Conservation (phyloP, 2,329 filamentous ascomycete genomes). For the Podosphaera aphanis region DNA sequence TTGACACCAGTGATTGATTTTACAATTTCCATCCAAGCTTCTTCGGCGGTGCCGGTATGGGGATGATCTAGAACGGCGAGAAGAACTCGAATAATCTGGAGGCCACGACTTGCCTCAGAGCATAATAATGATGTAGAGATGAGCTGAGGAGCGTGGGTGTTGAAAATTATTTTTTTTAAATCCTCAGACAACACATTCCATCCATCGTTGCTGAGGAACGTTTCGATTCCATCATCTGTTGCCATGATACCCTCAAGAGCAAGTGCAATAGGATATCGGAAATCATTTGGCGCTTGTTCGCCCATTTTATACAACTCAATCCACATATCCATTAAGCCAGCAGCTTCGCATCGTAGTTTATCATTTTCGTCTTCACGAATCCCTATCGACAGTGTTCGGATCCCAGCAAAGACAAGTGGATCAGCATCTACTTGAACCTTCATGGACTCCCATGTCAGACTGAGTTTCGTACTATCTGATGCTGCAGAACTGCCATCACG, state of each 20-base stretch:
- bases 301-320: constrained; percentile 31
- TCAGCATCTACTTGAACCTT: constrained; percentile 26
- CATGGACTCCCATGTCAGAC: constrained; percentile 33
- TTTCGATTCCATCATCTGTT: constrained; percentile 18
- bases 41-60: constrained; percentile 19
- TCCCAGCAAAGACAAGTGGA: constrained; percentile 32
- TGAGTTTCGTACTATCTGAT: constrained; percentile 21
- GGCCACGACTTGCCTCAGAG: constrained; percentile 22
- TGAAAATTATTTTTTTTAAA: constrained; percentile 18
- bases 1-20: constrained; percentile 23
- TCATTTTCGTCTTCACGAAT: constrained; percentile 45
- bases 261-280: constrained; percentile 31
- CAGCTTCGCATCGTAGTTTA: constrained; percentile 22
- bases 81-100: constrained; percentile 32
- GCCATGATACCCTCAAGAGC: constrained; percentile 34
- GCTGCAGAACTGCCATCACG: constrained; percentile 23
- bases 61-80: constrained; percentile 27
- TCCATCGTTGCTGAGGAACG: constrained; percentile 26
- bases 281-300: constrained; percentile 20
- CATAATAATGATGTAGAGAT: neutral
- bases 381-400: constrained; percentile 39
- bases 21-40: constrained; percentile 33
- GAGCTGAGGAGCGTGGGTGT: neutral
- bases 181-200: constrained; percentile 31
- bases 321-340: constrained; percentile 38